Evolutionary conservation across 345 rosid species (phyloP).

Genomic region (Arabidopsis arenosa): DNA sequence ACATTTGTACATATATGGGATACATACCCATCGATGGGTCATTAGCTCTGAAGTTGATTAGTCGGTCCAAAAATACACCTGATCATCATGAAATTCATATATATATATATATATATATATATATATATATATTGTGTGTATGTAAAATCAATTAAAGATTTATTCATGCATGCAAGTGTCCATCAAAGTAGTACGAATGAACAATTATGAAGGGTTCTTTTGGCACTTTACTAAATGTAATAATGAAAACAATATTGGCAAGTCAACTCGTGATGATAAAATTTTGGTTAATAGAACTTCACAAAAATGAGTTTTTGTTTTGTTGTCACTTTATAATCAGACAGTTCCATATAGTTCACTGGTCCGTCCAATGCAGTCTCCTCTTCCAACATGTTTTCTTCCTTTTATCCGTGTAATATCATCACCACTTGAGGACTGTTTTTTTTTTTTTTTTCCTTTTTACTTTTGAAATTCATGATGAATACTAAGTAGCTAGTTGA

Average conservation of each 20-base stretch:
- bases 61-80: constrained; percentile 42
- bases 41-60: constrained; percentile 39
- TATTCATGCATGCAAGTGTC: constrained; percentile 43
- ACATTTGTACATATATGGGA: constrained; percentile 23
- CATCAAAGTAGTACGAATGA: constrained; percentile 43
- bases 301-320: constrained; percentile 34
- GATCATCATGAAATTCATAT: constrained; percentile 36
- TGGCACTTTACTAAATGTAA: constrained; percentile 47
- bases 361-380: constrained; percentile 44
- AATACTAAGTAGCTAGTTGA: constrained; percentile 14
- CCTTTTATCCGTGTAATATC: constrained; percentile 42
- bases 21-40: constrained; percentile 38
- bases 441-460: not conserved
- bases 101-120: not conserved
- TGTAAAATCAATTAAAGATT: not conserved
- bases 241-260: constrained; percentile 47
- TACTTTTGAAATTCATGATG: constrained; percentile 24
- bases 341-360: constrained; percentile 37
- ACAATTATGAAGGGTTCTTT: constrained; percentile 38
- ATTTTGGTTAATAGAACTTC: constrained; percentile 25
- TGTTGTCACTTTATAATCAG: constrained; percentile 40
- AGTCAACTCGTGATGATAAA: constrained; percentile 45
- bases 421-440: constrained; percentile 2
- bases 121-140: not conserved
- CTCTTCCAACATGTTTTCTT: constrained; percentile 29